Evolutionary conservation across 768 basidiomycete genomes (phyloP).

Genomic region (Hypholoma sublateritium): DNA sequence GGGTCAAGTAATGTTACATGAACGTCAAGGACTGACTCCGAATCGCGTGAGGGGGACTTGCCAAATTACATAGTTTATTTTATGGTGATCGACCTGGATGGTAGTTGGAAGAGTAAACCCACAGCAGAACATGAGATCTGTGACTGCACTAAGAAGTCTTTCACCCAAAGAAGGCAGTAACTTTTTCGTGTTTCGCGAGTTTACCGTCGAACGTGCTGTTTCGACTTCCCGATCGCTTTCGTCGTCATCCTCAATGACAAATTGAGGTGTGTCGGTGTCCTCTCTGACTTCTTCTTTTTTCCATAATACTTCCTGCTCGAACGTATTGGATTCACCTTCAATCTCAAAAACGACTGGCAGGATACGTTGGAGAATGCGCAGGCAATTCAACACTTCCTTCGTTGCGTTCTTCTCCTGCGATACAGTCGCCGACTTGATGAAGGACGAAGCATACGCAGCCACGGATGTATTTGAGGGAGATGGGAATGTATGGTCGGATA

Average conservation of each 20-base stretch:
- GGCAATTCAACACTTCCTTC: slow-evolving; percentile 87
- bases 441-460: slow-evolving; percentile 64
- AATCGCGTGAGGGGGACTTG: slow-evolving; percentile 33
- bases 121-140: slow-evolving; percentile 91
- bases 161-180: slow-evolving; percentile 76
- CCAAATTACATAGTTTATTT: slow-evolving; percentile 89
- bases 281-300: slow-evolving; percentile 56
- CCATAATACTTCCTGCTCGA: slow-evolving; percentile 87
- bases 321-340: slow-evolving; percentile 66
- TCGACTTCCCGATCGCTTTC: slow-evolving; percentile 41
- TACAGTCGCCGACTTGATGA: slow-evolving; percentile 59
- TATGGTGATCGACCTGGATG: slow-evolving; percentile 76
- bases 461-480: slow-evolving; percentile 54
- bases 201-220: slow-evolving; percentile 13
- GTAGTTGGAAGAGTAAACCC: slow-evolving; percentile 87
- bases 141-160: slow-evolving; percentile 71
- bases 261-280: slow-evolving; percentile 51
- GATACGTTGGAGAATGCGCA: slow-evolving; percentile 87
- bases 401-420: slow-evolving; percentile 64
- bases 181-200: slow-evolving; percentile 32
- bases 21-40: background rate
- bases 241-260: slow-evolving; percentile 89
- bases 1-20: background rate
- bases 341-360: slow-evolving; percentile 88
- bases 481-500: slow-evolving; percentile 82